phyloP scores from a whole-genome alignment of 306 rosid species.

The Cicer judaicum region DNA sequence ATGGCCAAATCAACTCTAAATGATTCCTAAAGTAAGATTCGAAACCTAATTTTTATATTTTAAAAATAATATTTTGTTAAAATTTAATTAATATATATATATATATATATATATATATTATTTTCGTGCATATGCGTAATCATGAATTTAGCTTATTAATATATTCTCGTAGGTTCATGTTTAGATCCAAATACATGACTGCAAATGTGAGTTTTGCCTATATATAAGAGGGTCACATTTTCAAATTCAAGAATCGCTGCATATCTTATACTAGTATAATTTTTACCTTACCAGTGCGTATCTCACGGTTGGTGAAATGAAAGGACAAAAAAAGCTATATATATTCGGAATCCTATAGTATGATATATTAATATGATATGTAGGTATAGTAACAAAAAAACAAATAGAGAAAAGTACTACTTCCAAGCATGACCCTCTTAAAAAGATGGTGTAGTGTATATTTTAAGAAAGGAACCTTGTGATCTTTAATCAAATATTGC shows the following conservation, averaged over 20 bases:
- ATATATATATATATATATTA: no score
- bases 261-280: background rate
- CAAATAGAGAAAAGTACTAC: constrained; percentile 37
- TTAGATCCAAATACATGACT: no score
- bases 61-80: no score
- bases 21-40: no score
- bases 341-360: background rate
- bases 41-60: no score
- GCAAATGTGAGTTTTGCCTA: no score
- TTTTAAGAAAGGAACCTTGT: constrained; percentile 50
- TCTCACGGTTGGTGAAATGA: constrained; percentile 9
- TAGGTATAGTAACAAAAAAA: constrained; percentile 32
- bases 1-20: no score
- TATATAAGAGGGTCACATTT: background rate
- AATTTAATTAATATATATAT: no score
- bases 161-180: no score
- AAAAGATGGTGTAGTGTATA: constrained; percentile 48
- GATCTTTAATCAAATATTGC: constrained; percentile 45
- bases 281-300: constrained; percentile 16
- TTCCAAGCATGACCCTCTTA: constrained; percentile 55
- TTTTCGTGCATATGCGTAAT: no score
- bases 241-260: background rate
- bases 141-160: no score
- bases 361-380: constrained; percentile 1
- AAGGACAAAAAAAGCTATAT: constrained; percentile 34